Base-by-base conservation (phyloP, 1,284 basidiomycete species). In the Cutaneotrichosporon curvatum region DNA sequence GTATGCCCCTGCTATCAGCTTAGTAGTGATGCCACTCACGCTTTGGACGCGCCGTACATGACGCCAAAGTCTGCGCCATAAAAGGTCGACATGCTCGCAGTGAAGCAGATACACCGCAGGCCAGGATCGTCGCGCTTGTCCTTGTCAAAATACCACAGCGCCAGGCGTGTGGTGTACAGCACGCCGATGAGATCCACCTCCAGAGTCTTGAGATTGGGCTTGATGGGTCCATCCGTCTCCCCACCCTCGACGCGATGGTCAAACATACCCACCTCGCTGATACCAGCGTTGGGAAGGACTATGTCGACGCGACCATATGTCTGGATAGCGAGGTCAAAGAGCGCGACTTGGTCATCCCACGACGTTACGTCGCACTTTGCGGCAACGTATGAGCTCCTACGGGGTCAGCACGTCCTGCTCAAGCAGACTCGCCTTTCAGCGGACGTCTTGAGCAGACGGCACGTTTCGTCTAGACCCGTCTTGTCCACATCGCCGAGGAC, bases 351-450 rank as follows among this genome's bases (percentile, higher is more conserved):
- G 39, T 54, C 45, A 7, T 54, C 52, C 48, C 52, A 54, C 45
- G 48, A 50, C n/a, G 65, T 75, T 3, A 7, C 16, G 5, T 37
- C 31, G 48, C 52, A 50, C n/a, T 65, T 75, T 3, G 8, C 16
- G 5, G 41, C 31, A 1, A 48, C 37, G 28, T 30, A 30, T 6
- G 12, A n/a, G 34, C 38, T 31, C 8, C 37, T 40, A 28, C 25
- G 12, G 25, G 25, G 25, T 28, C 7, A 45, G 12, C 25, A 7
- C 25, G 25, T 28, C 25, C 8, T 28, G 8, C 7, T 7, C 25
- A 28, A 28, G 25, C 25, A 28, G n/a, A n/a, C n/a, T n/a, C n/a
- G n/a, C 25, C 25, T 7, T 28, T 7, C 25, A 28, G 12, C 34
- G 4, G 56, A 39, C 37, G 15, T 9, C n/a, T 12, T 7, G 5